These are phyloP conservation scores for Naumovozyma baii DNA, from an alignment of 805 yeast species.

Conservation along the genomic window DNA sequence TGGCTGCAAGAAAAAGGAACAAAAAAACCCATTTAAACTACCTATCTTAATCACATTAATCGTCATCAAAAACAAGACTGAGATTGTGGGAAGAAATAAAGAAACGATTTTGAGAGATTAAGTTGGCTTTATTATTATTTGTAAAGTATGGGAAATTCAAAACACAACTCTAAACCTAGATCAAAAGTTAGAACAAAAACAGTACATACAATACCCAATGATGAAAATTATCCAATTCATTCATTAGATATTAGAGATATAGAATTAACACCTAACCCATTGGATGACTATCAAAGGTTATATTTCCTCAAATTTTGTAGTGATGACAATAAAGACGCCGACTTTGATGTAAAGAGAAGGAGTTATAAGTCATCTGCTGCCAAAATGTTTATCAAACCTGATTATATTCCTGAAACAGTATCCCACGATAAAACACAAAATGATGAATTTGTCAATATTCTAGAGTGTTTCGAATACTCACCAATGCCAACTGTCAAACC, in stretches of 20 bases:
- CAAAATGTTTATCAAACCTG: neutral
- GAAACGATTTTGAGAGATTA: too few relatives aligned
- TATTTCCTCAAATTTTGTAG: conserved; percentile 11
- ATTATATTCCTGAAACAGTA: neutral
- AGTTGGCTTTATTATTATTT: too few relatives aligned
- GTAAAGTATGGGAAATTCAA: neutral
- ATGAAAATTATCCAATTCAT: conserved; percentile 9
- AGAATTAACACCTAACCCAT: conserved; percentile 13
- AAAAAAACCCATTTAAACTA: too few relatives aligned
- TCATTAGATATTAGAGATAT: conserved; percentile 9
- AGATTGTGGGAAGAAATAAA: too few relatives aligned
- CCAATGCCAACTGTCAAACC: too few relatives aligned
- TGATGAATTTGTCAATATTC: neutral
- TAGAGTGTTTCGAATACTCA: conserved; percentile 1
- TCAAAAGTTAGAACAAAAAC: neutral
- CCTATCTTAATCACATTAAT: too few relatives aligned
- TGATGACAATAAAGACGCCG: conserved; percentile 1
- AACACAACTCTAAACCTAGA: neutral
- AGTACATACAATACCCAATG: neutral
- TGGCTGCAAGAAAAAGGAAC: too few relatives aligned
- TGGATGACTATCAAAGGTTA: conserved; percentile 25
- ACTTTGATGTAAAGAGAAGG: neutral
- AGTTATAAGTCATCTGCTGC: conserved; percentile 1
- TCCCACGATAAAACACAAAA: neutral
- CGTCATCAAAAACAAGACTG: too few relatives aligned